Evolutionary conservation across 1,284 basidiomycete species (phyloP).

Genomic region (Xerocomus nothofagi): DNA sequence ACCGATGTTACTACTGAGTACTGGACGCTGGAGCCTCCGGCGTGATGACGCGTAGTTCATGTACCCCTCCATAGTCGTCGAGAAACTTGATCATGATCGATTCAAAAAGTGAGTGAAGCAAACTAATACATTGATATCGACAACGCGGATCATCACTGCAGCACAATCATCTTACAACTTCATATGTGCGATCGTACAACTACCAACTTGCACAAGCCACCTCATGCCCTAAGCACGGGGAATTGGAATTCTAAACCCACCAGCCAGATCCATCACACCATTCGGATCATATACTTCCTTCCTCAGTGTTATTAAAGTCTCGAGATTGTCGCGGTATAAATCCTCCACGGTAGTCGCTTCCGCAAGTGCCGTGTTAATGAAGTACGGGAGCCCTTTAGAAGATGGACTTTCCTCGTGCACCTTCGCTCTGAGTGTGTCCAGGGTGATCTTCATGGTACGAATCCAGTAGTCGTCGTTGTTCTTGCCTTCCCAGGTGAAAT

Average conservation of each 20-base stretch:
- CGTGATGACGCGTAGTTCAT: neutral
- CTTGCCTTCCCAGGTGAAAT: slow-evolving; percentile 27
- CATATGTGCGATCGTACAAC: neutral
- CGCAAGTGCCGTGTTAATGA: slow-evolving; percentile 15
- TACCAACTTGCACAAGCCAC: neutral
- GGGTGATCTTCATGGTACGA: slow-evolving; percentile 14
- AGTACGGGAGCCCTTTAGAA: slow-evolving; percentile 7
- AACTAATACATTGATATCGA: no score
- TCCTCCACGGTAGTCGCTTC: slow-evolving; percentile 9
- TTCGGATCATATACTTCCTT: neutral
- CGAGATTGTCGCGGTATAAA: slow-evolving; percentile 14
- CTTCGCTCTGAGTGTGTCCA: slow-evolving; percentile 9
- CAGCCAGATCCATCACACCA: slow-evolving; percentile 2
- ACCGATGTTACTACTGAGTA: no score
- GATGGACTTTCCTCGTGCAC: neutral
- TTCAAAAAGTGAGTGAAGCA: no score
- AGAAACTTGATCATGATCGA: no score
- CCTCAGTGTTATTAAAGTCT: neutral
- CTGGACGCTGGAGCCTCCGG: neutral
- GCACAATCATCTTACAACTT: neutral
- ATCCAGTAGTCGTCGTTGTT: slow-evolving; percentile 30
- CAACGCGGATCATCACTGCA: neutral
- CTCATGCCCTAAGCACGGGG: neutral
- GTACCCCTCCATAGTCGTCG: neutral
- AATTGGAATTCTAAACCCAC: slow-evolving; percentile 13